Evolutionary conservation across 75 land plant species (phyloP).

Genomic region (Cunninghamia lanceolata): DNA sequence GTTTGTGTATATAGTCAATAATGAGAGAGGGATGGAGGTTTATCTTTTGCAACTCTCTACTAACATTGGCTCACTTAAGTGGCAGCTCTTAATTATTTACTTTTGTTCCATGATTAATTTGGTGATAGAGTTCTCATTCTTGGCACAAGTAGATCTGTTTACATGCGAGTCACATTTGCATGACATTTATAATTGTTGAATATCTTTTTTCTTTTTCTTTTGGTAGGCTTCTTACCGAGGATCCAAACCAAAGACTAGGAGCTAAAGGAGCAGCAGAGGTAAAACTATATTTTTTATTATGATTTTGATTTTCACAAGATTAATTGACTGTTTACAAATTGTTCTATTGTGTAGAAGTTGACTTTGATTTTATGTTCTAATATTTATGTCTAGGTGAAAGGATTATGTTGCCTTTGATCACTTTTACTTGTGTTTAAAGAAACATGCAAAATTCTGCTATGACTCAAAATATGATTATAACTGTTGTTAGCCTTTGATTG

Average conservation of each 20-base stretch:
- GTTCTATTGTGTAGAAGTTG: neutral
- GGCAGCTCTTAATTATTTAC: neutral
- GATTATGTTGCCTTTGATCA: neutral
- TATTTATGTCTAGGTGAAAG: neutral
- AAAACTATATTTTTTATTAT: constrained; percentile 13
- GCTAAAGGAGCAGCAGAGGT: constrained; percentile 98
- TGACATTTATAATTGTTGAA: neutral
- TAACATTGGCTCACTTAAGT: neutral
- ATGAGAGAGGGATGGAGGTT: no score
- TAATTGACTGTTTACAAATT: neutral
- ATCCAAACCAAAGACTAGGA: constrained; percentile 93
- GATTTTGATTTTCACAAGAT: neutral
- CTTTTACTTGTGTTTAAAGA: neutral
- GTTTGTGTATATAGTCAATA: no score
- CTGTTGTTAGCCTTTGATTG: neutral
- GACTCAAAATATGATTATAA: neutral
- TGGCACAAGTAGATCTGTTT: neutral
- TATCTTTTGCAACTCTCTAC: neutral
- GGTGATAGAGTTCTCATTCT: neutral
- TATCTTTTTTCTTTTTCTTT: constrained; percentile 2
- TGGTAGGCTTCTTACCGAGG: constrained; percentile 77
- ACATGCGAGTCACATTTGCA: neutral
- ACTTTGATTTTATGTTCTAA: neutral
- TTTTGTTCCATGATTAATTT: neutral
- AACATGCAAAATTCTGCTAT: neutral